Percentiles rank a stretch among this genome's conserved stretches.
Evolutionary conservation across 164 flowering plant genomes (phyloP).

Genomic region (Pachysandra terminalis): DNA sequence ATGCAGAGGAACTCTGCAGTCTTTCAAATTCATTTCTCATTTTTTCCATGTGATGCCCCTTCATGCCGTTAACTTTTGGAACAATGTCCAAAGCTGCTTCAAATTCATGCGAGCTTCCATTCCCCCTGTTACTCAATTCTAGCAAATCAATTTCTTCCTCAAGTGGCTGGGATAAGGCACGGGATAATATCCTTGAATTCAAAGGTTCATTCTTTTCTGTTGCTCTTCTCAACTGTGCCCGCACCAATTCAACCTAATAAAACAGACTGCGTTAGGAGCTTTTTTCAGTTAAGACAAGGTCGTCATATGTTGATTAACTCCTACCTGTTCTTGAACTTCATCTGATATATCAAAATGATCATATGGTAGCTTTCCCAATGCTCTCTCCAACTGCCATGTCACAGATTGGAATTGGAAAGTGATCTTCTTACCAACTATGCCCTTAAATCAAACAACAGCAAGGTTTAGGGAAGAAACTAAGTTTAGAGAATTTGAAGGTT

Average conservation of each 20-base stretch:
- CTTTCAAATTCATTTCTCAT: conserved; percentile 16
- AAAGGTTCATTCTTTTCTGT: conserved; percentile 55
- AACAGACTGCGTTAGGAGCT: conserved; percentile 1
- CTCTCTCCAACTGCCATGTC: conserved; percentile 74
- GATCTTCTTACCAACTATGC: conserved; percentile 51
- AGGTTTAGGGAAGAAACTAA: conserved; percentile 8
- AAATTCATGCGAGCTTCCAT: conserved; percentile 29
- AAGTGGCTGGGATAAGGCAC: conserved; percentile 39
- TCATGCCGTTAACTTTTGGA: conserved; percentile 19
- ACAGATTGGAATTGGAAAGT: conserved; percentile 66
- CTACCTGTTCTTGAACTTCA: conserved; percentile 93
- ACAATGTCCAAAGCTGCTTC: conserved; percentile 18
- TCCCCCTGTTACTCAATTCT: conserved; percentile 18
- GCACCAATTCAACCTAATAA: conserved; percentile 72
- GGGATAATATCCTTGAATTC: conserved; percentile 36
- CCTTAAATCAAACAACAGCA: conserved; percentile 41
- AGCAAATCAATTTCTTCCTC: conserved; percentile 30
- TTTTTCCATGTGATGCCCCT: conserved; percentile 17
- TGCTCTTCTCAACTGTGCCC: conserved; percentile 81
- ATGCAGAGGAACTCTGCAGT: conserved; percentile 19
- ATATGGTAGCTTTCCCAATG: conserved; percentile 55
- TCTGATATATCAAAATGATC: conserved; percentile 71
- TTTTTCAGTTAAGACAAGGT: not conserved
- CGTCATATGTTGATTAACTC: not conserved
- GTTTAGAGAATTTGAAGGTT: conserved; percentile 3